Evolutionary conservation across 768 basidiomycete genomes (phyloP).

Genomic region (Heimioporus sp.): DNA sequence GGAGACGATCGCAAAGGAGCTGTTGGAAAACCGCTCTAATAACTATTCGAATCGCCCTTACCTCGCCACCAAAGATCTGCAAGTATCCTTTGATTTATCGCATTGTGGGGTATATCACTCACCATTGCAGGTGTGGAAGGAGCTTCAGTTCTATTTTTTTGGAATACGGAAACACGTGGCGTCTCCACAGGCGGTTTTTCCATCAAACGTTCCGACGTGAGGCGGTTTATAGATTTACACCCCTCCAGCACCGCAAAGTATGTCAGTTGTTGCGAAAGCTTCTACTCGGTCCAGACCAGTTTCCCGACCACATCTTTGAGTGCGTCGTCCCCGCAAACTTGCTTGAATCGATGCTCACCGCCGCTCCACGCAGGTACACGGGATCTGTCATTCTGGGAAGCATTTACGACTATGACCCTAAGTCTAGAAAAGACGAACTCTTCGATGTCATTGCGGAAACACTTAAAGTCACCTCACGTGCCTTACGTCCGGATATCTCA

Average conservation of each 20-base stretch:
- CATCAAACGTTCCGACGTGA: conserved; percentile 24
- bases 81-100: neutral
- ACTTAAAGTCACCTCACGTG: conserved; percentile 4
- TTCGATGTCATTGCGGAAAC: conserved; percentile 6
- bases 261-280: conserved; percentile 33
- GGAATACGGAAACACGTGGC: conserved; percentile 35
- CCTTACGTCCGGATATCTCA: conserved; percentile 17
- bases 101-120: neutral
- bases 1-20: conserved; percentile 38
- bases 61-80: conserved; percentile 15
- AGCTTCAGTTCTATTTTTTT: conserved; percentile 23
- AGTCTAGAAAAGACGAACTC: conserved; percentile 13
- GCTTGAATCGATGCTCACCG: neutral
- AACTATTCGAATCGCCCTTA: conserved; percentile 53
- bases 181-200: conserved; percentile 29
- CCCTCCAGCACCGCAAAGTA: conserved; percentile 28
- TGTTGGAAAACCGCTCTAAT: conserved; percentile 46
- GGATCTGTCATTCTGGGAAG: conserved; percentile 18
- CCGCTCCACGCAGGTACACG: conserved; percentile 11
- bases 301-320: conserved; percentile 36
- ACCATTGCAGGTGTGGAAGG: conserved; percentile 16
- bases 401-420: conserved; percentile 18
- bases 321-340: conserved; percentile 1
- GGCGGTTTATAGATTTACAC: conserved; percentile 25
- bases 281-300: conserved; percentile 31